Base-by-base conservation (phyloP, 2,329 filamentous ascomycete species). In the Acrodontium crateriforme region DNA sequence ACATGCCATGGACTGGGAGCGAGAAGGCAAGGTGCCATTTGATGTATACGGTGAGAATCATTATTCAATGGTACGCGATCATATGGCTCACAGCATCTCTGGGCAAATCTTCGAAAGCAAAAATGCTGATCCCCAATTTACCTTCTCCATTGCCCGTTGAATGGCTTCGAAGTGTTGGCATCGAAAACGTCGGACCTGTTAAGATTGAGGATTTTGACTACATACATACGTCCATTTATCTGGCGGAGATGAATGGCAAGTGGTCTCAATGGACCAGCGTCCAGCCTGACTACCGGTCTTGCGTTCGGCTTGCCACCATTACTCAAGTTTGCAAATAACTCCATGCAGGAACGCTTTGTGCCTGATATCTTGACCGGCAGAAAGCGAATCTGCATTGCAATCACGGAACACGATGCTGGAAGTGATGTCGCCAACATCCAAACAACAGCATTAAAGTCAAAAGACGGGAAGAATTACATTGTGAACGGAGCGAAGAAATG, bases 401-500 rank as follows among this genome's bases (percentile, higher is more conserved):
- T 84, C 40, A 83, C 78, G 0, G 78, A 84, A 46, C 78, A 78
- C 0, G 69, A 68, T 26, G 76, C 75, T 0, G 78, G 78, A 0
- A 74, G 67, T 28, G 78, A 83, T 46, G 78, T 83, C 2, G 74
- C 75, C 6, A 76, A 75, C 44, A 76, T 83, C 37, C 63, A 65
- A 2, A 82, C 77, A 0, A 78, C 70, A 0, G 78, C 78, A 3
- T 59, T 52, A 6, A 74, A 72, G 49, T 67, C 61, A 3, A 46
- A 60, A 0, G 71, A 76, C 44, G 76, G 76, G 6, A 73, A 71
- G 46, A 55, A 69, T 42, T 83, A 78, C 46, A 63, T 82, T 24
- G 55, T 83, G 23, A 82, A 79, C 34, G 78, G 78, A 9, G 62
- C 67, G 1, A 82, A 83, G 65, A 83, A 83, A 56, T 83, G 78